Evolutionary conservation across 129 eudicot species (phyloP).

Genomic region (Pulicaria dysenterica): DNA sequence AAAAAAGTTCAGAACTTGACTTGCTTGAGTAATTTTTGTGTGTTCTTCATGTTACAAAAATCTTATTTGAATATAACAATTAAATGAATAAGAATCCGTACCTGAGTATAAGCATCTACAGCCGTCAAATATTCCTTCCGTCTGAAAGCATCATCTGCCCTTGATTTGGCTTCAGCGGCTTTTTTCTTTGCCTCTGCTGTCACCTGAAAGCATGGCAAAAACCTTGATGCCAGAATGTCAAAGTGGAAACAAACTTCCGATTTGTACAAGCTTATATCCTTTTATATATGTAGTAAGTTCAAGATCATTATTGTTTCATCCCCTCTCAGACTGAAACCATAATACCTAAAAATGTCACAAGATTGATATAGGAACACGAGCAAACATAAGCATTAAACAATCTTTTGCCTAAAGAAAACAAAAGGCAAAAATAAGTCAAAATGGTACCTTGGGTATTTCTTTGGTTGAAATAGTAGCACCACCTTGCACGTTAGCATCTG

Average conservation of each 20-base stretch:
- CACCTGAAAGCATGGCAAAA: conserved; percentile 42
- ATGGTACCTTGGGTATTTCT: conserved; percentile 61
- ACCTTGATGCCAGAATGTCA: neutral
- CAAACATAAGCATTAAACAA: conserved; percentile 1
- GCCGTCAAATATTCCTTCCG: conserved; percentile 63
- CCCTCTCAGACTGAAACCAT: conserved; percentile 4
- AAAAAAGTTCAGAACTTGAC: neutral
- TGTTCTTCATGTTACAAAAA: neutral
- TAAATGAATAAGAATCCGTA: conserved; percentile 2
- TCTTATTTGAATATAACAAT: too few species aligned
- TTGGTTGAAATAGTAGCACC: conserved; percentile 44
- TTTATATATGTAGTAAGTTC: neutral
- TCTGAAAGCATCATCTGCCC: conserved; percentile 84
- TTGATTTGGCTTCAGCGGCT: conserved; percentile 89
- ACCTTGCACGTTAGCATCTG: conserved; percentile 36
- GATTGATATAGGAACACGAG: conserved; percentile 5
- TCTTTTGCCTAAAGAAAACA: neutral
- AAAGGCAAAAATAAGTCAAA: neutral
- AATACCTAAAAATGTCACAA: conserved; percentile 6
- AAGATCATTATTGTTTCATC: conserved; percentile 11
- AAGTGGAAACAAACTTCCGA: conserved; percentile 17
- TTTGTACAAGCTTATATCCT: conserved; percentile 15
- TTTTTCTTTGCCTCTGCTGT: conserved; percentile 71
- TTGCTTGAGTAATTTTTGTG: too few species aligned
- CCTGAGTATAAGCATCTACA: conserved; percentile 92